These are phyloP conservation scores for Fistulina hepatica DNA, from an alignment of 1,284 basidiomycete genomes.

Conservation along the genomic window DNA sequence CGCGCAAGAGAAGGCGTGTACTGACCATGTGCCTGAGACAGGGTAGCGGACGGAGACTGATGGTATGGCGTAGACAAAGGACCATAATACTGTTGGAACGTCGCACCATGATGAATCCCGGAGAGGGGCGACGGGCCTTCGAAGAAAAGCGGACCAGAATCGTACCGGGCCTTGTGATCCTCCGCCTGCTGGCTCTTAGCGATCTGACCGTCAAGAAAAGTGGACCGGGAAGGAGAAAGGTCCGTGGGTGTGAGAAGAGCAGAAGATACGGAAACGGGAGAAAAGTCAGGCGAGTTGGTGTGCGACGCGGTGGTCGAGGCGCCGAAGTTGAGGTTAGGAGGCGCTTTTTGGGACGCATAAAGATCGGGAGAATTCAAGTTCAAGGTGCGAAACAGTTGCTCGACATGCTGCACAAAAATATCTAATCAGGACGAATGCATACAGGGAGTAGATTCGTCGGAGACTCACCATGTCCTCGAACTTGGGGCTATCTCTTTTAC, in stretches of 20 bases:
- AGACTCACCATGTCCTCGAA: constrained; percentile 41
- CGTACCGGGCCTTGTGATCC: too few species aligned
- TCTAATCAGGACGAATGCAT: background rate
- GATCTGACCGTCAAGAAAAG: too few species aligned
- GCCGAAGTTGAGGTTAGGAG: constrained; percentile 32
- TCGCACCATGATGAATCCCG: too few species aligned
- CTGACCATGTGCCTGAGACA: too few species aligned
- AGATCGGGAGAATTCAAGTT: constrained; percentile 64
- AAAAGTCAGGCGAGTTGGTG: constrained; percentile 35
- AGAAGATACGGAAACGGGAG: constrained; percentile 18
- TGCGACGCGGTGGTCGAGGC: constrained; percentile 44
- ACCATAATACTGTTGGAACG: too few species aligned
- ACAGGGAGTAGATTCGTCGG: background rate
- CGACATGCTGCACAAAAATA: constrained; percentile 45
- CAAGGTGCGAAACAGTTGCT: constrained; percentile 62
- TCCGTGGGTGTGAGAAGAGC: constrained; percentile 34
- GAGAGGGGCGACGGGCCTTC: too few species aligned
- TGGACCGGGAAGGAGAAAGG: constrained; percentile 46
- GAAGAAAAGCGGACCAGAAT: too few species aligned
- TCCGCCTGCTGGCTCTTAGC: too few species aligned
- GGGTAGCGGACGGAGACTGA: too few species aligned
- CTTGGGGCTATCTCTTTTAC: constrained; percentile 47
- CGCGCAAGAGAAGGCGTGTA: too few species aligned
- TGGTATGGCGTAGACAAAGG: too few species aligned
- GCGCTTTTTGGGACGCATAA: constrained; percentile 33